Percentiles rank a stretch among this genome's conserved stretches.
These are phyloP conservation scores for Cadophora gregata DNA, from an alignment of 2,329 filamentous ascomycete species.

Conservation along the genomic window DNA sequence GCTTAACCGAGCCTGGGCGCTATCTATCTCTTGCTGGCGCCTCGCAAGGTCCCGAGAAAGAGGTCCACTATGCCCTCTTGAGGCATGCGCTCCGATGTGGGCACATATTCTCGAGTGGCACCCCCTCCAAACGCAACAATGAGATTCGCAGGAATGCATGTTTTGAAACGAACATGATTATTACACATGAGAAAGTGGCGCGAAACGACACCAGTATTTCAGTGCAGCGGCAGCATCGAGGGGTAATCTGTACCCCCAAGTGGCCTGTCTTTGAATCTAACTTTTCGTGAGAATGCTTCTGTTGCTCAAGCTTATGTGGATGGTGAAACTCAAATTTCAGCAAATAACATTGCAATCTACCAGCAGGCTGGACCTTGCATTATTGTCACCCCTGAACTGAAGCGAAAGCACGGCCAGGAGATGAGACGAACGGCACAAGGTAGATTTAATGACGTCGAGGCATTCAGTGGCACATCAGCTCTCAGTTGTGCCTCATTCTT, in stretches of 20 bases:
- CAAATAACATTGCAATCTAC: neutral
- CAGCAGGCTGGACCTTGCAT: neutral
- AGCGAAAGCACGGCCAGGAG: neutral
- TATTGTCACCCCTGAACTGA: conserved; percentile 5
- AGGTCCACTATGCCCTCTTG: neutral
- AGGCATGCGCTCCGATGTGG: neutral
- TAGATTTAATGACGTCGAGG: neutral
- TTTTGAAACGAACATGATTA: neutral
- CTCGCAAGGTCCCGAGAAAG: conserved; percentile 10
- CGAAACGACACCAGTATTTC: neutral
- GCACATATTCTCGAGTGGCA: neutral
- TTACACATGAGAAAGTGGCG: neutral
- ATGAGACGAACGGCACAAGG: neutral
- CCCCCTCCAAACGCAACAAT: conserved; percentile 2
- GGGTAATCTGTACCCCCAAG: neutral
- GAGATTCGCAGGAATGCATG: neutral
- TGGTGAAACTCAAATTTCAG: neutral
- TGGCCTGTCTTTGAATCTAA: neutral
- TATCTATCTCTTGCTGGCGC: conserved; percentile 9
- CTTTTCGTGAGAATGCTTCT: neutral
- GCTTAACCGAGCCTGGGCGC: conserved; percentile 12
- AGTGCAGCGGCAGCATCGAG: neutral
- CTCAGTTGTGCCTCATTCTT: neutral
- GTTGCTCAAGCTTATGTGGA: neutral
- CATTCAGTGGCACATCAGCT: neutral